Percentiles rank a stretch among this genome's conserved stretches.
These are phyloP conservation scores for Parathielavia hyrcaniae DNA, from an alignment of 495 filamentous ascomycete genomes.

Conservation along the genomic window DNA sequence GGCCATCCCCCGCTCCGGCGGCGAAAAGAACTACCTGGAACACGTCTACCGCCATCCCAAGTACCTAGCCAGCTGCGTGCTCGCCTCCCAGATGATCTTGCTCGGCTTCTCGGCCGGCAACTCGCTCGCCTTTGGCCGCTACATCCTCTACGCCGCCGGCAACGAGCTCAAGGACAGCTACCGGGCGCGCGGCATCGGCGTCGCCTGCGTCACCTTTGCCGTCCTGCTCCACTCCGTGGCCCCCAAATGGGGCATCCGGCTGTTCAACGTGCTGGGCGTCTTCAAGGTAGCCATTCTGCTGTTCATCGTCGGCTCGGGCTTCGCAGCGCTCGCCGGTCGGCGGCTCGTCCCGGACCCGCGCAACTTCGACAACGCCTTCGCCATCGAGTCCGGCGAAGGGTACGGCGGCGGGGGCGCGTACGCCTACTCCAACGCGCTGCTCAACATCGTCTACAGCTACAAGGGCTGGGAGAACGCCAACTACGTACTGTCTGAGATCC, in stretches of 20 bases:
- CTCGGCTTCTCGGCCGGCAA: slow-evolving; percentile 53
- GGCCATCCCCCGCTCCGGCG: slow-evolving; percentile 47
- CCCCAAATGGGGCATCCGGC: slow-evolving; percentile 56
- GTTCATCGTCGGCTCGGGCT: slow-evolving; percentile 55
- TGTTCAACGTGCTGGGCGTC: slow-evolving; percentile 57
- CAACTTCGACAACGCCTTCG: slow-evolving; percentile 27
- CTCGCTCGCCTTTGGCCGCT: slow-evolving; percentile 61
- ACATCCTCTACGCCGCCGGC: slow-evolving; percentile 57
- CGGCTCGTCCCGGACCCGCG: slow-evolving; percentile 26
- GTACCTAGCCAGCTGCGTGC: slow-evolving; percentile 57
- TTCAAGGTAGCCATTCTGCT: slow-evolving; percentile 59
- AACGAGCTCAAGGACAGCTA: slow-evolving; percentile 49
- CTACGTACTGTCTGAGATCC: slow-evolving; percentile 53
- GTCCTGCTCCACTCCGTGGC: slow-evolving; percentile 51
- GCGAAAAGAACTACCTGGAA: slow-evolving; percentile 60
- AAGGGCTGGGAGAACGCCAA: slow-evolving; percentile 44
- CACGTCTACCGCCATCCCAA: slow-evolving; percentile 54
- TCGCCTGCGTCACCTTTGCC: slow-evolving; percentile 50
- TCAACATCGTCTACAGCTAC: slow-evolving; percentile 48
- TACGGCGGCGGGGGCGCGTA: slow-evolving; percentile 28
- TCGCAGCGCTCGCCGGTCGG: slow-evolving; percentile 42
- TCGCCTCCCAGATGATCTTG: slow-evolving; percentile 52
- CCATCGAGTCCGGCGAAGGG: slow-evolving; percentile 16
- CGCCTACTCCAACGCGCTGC: slow-evolving; percentile 45
- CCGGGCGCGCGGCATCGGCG: slow-evolving; percentile 54